Base-by-base conservation (phyloP, 75 land plant genomes). In the Azolla pinnata region DNA sequence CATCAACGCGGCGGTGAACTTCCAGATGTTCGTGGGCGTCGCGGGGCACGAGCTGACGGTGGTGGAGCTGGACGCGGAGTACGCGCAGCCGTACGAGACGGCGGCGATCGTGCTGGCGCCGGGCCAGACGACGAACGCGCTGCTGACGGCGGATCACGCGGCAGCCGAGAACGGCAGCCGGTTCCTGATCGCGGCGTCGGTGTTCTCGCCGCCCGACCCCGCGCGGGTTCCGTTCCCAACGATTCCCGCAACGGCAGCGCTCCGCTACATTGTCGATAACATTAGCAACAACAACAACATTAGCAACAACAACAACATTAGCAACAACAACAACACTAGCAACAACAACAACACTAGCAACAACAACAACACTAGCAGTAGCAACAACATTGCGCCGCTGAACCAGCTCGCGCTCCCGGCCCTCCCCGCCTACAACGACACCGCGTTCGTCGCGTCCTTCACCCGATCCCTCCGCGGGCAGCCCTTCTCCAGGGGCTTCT, bases 1-100 rank as follows among this genome's bases (percentile, higher is more conserved):
- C 12, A 42, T 63, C 35, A 69, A 69, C 46, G 66, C 67, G 20
- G 72, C 59, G 20, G 30, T 69, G 33, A 69, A 59, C 35, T 30
- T 28, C 20, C 30, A 27, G 19, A 21, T 60, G 12, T 70, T 64
- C 52, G 44, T 75, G 24, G 33, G 23, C 5, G 54, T 75, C n/a
- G 78, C 78, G n/a, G 46, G 47, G 4, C 78, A 75, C 59, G 51
- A 26, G 7, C 53, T 75, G 19, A 70, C 67, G 18, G 78, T 75
- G 14, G 78, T 75, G 40, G 75, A 44, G 3, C 25, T 40, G 18
- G 77, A 75, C 27, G 67, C 56, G 10, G 38, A 27, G 21, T 75
- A 69, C 57, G 53, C 54, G n/a, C 51, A 64, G 46, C 77, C 77
- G 12, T 69, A 56, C 49, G 42, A n/a, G 26, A 59, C 63, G 2